phyloP scores from a whole-genome alignment of 2,329 filamentous ascomycete genomes.

The Pseudogymnoascus sp. region DNA sequence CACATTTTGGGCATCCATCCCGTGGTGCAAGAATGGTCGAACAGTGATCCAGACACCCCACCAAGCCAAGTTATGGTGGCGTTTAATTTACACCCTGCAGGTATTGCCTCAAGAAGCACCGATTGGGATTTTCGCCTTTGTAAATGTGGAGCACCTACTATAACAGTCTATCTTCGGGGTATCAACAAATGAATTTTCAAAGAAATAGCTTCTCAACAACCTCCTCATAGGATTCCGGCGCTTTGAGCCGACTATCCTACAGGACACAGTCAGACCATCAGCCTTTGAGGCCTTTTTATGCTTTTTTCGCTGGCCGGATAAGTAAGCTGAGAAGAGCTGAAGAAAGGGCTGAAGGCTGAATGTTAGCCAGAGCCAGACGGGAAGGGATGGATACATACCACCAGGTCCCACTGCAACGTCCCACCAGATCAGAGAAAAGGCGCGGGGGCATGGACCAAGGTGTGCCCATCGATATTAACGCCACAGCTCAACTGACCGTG shows the following conservation, averaged over 20 bases:
- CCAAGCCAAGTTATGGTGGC: background rate
- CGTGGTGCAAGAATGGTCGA: background rate
- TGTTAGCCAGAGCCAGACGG: background rate
- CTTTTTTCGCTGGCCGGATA: background rate
- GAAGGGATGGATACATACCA: background rate
- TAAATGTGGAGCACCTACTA: constrained; percentile 3
- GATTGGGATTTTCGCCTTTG: constrained; percentile 1
- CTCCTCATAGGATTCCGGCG: background rate
- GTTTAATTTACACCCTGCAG: constrained; percentile 8
- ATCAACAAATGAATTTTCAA: background rate
- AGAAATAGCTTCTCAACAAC: background rate
- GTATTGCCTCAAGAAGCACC: constrained; percentile 1
- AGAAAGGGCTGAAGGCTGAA: background rate
- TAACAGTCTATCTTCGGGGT: background rate
- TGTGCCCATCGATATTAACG: constrained; percentile 7
- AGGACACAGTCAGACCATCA: constrained; percentile 3
- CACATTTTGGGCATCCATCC: constrained; percentile 6
- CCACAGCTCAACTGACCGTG: constrained; percentile 3
- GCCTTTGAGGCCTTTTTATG: background rate
- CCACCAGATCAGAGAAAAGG: constrained; percentile 8
- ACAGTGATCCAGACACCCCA: constrained; percentile 4
- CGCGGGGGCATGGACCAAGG: background rate
- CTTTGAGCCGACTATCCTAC: background rate
- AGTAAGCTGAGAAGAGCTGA: constrained; percentile 7
- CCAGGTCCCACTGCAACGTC: background rate